These are phyloP conservation scores for Lactarius hatsudake DNA, from an alignment of 768 basidiomycete genomes.

Conservation along the genomic window DNA sequence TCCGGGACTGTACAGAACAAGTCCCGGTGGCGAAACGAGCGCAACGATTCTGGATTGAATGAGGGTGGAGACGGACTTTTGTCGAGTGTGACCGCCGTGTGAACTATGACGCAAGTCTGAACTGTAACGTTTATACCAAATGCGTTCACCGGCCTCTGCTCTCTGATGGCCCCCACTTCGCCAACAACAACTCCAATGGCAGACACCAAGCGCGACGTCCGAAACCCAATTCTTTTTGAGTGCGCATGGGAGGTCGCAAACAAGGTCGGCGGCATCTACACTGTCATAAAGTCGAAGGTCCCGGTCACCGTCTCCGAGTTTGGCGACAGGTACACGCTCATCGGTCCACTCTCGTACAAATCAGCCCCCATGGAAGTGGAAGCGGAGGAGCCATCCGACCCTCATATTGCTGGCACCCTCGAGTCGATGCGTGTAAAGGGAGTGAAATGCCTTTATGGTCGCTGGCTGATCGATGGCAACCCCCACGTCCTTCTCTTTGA, in stretches of 20 bases:
- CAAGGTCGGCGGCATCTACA: slow-evolving; percentile 99
- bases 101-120: slow-evolving; percentile 22
- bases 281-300: slow-evolving; percentile 99
- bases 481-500: slow-evolving; percentile 96
- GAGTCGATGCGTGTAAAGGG: slow-evolving; percentile 85
- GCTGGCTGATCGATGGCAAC: slow-evolving; percentile 97
- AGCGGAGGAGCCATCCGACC: slow-evolving; percentile 82
- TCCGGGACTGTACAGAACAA: background rate
- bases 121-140: slow-evolving; percentile 7
- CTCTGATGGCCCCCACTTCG: slow-evolving; percentile 15
- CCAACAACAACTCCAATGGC: slow-evolving; percentile 29
- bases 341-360: slow-evolving; percentile 98
- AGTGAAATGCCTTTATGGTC: slow-evolving; percentile 91
- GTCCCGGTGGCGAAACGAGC: background rate
- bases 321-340: slow-evolving; percentile 91
- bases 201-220: slow-evolving; percentile 62
- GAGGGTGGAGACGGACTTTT: background rate
- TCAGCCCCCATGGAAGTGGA: slow-evolving; percentile 99
- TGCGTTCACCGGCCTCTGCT: background rate
- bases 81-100: slow-evolving; percentile 15
- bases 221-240: slow-evolving; percentile 83
- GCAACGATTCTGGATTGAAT: background rate
- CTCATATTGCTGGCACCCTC: slow-evolving; percentile 70
- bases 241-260: slow-evolving; percentile 98
- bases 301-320: slow-evolving; percentile 97